Evolutionary conservation across 345 rosid genomes (phyloP), one percentile per base, ranked within the genome.

Genomic region (Melaleuca quinquenervia): DNA sequence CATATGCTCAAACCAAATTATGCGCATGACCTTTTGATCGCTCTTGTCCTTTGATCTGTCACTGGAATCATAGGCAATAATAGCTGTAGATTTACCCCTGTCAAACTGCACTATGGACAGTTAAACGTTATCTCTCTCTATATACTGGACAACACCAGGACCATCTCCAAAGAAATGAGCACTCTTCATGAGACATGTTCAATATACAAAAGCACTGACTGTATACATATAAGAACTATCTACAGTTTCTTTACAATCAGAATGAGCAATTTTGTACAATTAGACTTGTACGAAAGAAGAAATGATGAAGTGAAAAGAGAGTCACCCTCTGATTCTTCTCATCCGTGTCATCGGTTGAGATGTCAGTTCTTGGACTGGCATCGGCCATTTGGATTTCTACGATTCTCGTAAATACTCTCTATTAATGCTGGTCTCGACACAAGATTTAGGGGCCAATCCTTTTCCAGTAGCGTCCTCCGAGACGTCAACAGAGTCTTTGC

Each of bases 301-400:
- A 82, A 83, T 89, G 50, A 36, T 36, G 80, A 11, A 64, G 80
- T 70, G 80, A 36, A 85, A 84, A 70, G 82, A 84, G 87, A 89
- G 62, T 83, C 83, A 96, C 99, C 98, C 94, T 93, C 87, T 90
- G 98, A 91, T 89, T 92, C 90, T 92, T 94, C 82, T 96, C 97
- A 89, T 98, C 99, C 13, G 97, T 94, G 88, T 96, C 99, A 90
- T 96, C 99, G 14, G 98, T 95, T 82, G 99, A 98, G 84, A 89
- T 93, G 90, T 94, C 98, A 22, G 98, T 95, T 90, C 91, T 91
- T 1, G 99, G 99, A 94, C 99, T 98, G 64, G 89, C 94, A 90
- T 98, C 99, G 83, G 96, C 99, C 99, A 98, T 98, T 82, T 82
- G 32, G 29, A 82, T 82, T 82, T 82, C 36, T n/a, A 5, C 1